Base-by-base conservation (phyloP, 2,329 filamentous ascomycete species). In the Ophiocordyceps sinensis region DNA sequence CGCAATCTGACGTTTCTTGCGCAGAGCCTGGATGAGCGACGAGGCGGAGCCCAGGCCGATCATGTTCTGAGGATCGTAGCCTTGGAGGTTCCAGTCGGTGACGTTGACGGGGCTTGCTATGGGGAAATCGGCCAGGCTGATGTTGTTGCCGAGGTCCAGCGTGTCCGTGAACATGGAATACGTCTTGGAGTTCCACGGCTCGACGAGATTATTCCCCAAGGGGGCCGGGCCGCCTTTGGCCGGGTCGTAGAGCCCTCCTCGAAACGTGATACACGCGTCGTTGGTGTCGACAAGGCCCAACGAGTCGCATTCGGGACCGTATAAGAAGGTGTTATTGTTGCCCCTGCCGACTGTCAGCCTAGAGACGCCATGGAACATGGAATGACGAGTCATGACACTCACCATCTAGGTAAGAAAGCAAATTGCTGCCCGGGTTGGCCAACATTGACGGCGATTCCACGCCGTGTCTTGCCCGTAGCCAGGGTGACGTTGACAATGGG, bases 131-230 rank as follows among this genome's bases (percentile, higher is more conserved):
- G 40, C 17, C 11, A 49, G 35, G 15, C 37, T 42, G 29, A 28
- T 31, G 15, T 44, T 38, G 19, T 38, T 13, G 23, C 26, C 39
- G 13, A 47, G 10, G 15, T 6, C 15, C 3, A 47, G 3, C 5
- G 39, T 45, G 2, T 45, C 45, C 11, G 45, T 49, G 31, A 50
- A 43, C 29, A 49, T 37, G 0, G 34, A 11, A 34, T 47, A 49
- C 13, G 45, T 41, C 9, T 34, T 34, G 1, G 21, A 26, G 31
- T 26, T 28, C 30, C 39, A 47, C 6, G 4, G 9, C 4, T 49
- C 47, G 1, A 41, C 14, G 12, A 32, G 39, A 29, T 36, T 38
- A 19, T 34, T 19, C 34, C 35, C 39, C 14, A 32, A 31, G 13
- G 29, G 21, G 19, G 39, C 28, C 6, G 28, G 30, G 21, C 28